Evolutionary conservation across 2,329 filamentous ascomycete species (phyloP), one percentile per base, ranked within the genome.

Genomic region (Simplicillium sp.): DNA sequence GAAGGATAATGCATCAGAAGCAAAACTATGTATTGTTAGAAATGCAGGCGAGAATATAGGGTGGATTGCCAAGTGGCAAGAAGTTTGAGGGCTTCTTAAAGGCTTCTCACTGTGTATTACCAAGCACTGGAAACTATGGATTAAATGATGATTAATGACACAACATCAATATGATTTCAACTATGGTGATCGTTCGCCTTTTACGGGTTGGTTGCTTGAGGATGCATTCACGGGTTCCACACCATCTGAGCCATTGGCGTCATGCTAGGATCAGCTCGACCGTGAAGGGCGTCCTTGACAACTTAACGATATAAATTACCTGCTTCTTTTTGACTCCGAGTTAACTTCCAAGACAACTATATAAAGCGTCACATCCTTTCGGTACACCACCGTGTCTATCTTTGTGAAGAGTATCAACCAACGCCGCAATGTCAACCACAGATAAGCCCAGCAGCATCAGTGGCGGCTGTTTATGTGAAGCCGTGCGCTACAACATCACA

Each of bases 21-120:
- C 68, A 2, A 66, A 62, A 37, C 52, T 86, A 11, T 96, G 89
- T 59, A 78, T 98, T 49, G 78, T 97, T 28, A 73, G 90, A 40
- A 84, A 89, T 54, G 78, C 82, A 2, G 92, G 92, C 1, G 80
- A 88, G 61, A 79, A 68, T 29, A 66, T 92, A 4, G 90, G 87
- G 3, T 82, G 89, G 64, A 60, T 97, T 48, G 90, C 79, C 3
- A 68, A 66, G 48, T 95, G 89, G 89, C 82, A 90, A 50, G 55
- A 80, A 50, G 63, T 80, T 29, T 81, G 43, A 51, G n/a, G 9
- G 20, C 20, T 20, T 31, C 15, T 29, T 81, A 44, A 51, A 8
- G 9, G 20, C 20, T 20, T 31, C 15, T 34, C 12, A 33, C 11
- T 37, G 12, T 29, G 13, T 36, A 28, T 29, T 2, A 25, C 20